Base-by-base conservation (phyloP, 2,329 filamentous ascomycete genomes). In the Alternaria ventricosa region DNA sequence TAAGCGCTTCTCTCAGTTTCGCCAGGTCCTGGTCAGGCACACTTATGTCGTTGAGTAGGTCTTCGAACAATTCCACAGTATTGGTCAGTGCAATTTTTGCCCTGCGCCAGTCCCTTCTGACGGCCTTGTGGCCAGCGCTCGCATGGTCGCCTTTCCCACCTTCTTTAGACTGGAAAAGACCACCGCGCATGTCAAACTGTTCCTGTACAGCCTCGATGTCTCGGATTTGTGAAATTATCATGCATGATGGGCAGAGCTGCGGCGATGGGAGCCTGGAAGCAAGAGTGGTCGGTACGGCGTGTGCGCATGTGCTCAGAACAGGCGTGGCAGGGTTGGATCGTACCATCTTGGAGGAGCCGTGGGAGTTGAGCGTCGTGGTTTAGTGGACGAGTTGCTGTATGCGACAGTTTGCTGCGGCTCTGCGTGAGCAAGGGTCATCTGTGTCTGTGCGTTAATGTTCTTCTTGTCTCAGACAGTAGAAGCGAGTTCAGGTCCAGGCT, bases 11-110 rank as follows among this genome's bases (percentile, higher is more conserved):
- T n/a, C 41, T 49, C 15, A 66, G 18, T n/a, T 55, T 44, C 11
- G 25, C n/a, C 25, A 43, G 11, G n/a, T 67, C 62, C 20, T 55
- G 33, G 7, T 20, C 22, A 10, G 56, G 27, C n/a, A 63, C 13
- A 3, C 25, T 27, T 4, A 43, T 20, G 12, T 67, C 49, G 6
- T 33, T 23, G 11, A 66, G 36, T 12, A 55, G 15, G 9, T 33
- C 33, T 53, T 67, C 60, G 13, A 65, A 55, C n/a, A 45, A 25
- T 5, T 46, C 22, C 13, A 67, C 47, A 5, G 56, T 23, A 12
- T 69, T 67, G 23, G 54, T 33, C 8, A 63, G n/a, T n/a, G 41
- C 27, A 18, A 65, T 56, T 28, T 70, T 67, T 12, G 56, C 53
- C 13, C 33, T 50, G 12, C 55, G 41, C 64, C 66, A 68, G 27